A percentile compares a stretch with the other conserved stretches of the same genome.
These are phyloP conservation scores for Magnolia kwangsiensis DNA, from an alignment of 164 flowering plant genomes.

Conservation along the genomic window DNA sequence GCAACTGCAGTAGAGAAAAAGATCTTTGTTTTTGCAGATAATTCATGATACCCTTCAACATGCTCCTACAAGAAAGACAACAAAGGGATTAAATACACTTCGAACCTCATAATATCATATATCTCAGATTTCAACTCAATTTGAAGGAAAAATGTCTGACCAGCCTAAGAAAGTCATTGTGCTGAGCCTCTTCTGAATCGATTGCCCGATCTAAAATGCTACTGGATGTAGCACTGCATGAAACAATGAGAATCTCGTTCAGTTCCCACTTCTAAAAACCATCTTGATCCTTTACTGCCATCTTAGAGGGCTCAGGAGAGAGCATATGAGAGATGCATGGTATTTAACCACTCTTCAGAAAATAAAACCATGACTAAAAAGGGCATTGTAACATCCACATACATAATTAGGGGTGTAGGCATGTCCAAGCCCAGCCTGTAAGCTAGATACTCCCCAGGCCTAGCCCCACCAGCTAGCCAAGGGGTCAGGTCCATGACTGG, in stretches of 20 bases:
- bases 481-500: too few relatives aligned
- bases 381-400: background rate
- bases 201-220: slow-evolving; percentile 84
- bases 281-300: background rate
- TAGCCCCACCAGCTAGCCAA: too few relatives aligned
- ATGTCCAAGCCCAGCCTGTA: background rate
- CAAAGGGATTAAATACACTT: background rate
- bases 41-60: slow-evolving; percentile 87
- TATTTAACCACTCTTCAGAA: background rate
- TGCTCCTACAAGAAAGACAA: slow-evolving; percentile 54
- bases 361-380: background rate
- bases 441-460: too few relatives aligned
- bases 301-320: background rate
- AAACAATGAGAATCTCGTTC: slow-evolving; percentile 16
- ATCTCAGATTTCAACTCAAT: background rate
- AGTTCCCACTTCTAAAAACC: slow-evolving; percentile 1
- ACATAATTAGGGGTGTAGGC: background rate
- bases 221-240: slow-evolving; percentile 63
- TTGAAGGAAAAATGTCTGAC: slow-evolving; percentile 28
- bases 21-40: slow-evolving; percentile 87
- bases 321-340: background rate
- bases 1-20: slow-evolving; percentile 88
- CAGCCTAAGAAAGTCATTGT: slow-evolving; percentile 77
- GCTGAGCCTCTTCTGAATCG: slow-evolving; percentile 77
- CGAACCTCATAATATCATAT: too few relatives aligned